These are phyloP conservation scores for Leishmania tropica DNA, from an alignment of 208 protist genomes.

Conservation along the genomic window DNA sequence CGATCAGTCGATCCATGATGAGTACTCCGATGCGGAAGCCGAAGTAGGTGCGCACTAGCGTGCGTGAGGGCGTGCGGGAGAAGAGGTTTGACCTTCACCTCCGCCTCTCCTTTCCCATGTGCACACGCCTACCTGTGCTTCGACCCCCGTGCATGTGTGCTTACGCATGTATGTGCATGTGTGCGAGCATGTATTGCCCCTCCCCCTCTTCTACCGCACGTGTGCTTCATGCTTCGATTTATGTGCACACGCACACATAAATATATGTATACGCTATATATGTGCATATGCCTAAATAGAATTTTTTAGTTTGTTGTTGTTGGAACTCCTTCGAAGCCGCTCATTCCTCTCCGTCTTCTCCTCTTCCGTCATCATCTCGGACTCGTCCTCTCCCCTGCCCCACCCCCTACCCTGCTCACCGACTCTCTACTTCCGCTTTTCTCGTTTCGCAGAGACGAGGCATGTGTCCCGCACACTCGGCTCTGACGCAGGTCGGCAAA, in stretches of 20 bases:
- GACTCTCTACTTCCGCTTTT: conserved; percentile 4
- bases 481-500: too few species aligned
- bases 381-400: not conserved
- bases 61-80: not conserved
- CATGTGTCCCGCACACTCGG: too few species aligned
- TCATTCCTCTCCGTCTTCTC: not conserved
- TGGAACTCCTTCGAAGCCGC: too few species aligned
- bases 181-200: not conserved
- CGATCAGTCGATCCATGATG: conserved; percentile 16
- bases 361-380: conserved; percentile 1
- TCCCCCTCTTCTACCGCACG: not conserved
- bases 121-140: not conserved
- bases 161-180: not conserved
- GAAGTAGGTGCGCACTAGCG: too few species aligned
- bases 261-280: not conserved
- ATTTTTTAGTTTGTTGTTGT: too few species aligned
- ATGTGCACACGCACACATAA: not conserved
- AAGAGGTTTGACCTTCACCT: not conserved
- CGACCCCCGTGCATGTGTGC: not conserved
- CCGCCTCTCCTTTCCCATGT: not conserved
- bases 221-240: not conserved
- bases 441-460: too few species aligned
- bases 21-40: conserved; percentile 9
- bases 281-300: not conserved
- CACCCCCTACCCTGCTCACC: not conserved